phyloP scores from a whole-genome alignment of 495 filamentous ascomycete species.

The Xylaria scruposa region DNA sequence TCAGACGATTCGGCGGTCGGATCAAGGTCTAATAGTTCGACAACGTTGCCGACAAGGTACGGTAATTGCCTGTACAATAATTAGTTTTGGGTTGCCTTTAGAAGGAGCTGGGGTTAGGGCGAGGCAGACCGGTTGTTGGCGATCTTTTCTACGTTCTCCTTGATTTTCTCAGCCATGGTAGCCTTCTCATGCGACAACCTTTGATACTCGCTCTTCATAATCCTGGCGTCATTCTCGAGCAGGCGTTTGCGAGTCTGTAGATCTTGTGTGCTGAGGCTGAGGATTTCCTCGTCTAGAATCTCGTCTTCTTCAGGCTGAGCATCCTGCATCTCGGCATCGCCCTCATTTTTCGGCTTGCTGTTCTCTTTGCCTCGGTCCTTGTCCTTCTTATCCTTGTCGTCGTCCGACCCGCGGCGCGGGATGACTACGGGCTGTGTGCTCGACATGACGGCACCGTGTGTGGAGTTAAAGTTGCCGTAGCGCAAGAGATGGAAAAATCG shows the following conservation, averaged over 20 bases:
- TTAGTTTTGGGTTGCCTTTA: slow-evolving; percentile 29
- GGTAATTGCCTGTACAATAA: slow-evolving; percentile 78
- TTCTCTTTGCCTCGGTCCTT: slow-evolving; percentile 72
- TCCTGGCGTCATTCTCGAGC: slow-evolving; percentile 94
- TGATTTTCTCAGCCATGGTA: slow-evolving; percentile 96
- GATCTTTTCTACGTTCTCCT: slow-evolving; percentile 98
- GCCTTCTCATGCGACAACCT: slow-evolving; percentile 93
- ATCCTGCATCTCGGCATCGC: slow-evolving; percentile 91
- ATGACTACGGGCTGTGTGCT: slow-evolving; percentile 79
- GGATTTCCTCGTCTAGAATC: slow-evolving; percentile 86
- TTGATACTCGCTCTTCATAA: slow-evolving; percentile 98
- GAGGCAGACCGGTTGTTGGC: slow-evolving; percentile 89
- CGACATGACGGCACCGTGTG: slow-evolving; percentile 64
- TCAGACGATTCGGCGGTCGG: slow-evolving; percentile 95
- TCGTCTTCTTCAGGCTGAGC: slow-evolving; percentile 75
- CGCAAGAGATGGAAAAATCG: not conserved
- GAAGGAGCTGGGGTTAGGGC: slow-evolving; percentile 1
- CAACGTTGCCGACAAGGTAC: slow-evolving; percentile 97
- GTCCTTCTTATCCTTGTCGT: slow-evolving; percentile 70
- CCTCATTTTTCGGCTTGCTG: slow-evolving; percentile 64
- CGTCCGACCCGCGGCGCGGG: slow-evolving; percentile 77
- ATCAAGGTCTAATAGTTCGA: slow-evolving; percentile 94
- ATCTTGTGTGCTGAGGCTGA: slow-evolving; percentile 88
- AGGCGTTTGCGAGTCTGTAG: slow-evolving; percentile 86
- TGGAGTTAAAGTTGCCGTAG: not conserved